Conservation (phyloP, 805 yeast genomes). For the Candida rishiriensis region DNA sequence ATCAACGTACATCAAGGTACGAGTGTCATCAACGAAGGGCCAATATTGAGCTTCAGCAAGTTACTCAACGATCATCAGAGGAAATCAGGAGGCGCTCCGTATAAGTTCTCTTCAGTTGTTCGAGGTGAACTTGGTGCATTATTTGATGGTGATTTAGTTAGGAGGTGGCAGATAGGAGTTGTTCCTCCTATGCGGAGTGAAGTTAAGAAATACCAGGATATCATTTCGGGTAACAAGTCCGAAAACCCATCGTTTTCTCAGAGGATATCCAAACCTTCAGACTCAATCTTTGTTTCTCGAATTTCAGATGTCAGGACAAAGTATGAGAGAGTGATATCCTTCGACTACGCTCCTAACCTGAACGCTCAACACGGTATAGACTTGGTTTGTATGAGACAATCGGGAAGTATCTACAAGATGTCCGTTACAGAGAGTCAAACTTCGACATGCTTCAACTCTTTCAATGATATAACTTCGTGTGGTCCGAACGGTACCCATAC, state of each 20-base stretch:
- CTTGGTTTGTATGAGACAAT: conserved; percentile 83
- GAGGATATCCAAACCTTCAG: conserved; percentile 30
- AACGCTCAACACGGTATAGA: conserved; percentile 50
- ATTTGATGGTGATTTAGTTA: conserved; percentile 69
- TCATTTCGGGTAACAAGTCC: conserved; percentile 10
- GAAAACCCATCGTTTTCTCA: conserved; percentile 15
- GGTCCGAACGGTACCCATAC: conserved; percentile 55
- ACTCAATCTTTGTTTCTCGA: conserved; percentile 65
- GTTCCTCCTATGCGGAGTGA: conserved; percentile 37
- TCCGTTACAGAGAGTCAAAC: conserved; percentile 64
- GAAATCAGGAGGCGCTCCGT: conserved; percentile 58
- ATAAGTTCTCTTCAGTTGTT: conserved; percentile 61
- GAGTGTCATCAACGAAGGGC: conserved; percentile 40
- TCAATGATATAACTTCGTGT: conserved; percentile 57
- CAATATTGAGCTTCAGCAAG: conserved; percentile 56
- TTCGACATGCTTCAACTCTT: conserved; percentile 59
- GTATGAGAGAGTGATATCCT: conserved; percentile 77
- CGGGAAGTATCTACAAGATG: conserved; percentile 84
- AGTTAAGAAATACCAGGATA: conserved; percentile 17
- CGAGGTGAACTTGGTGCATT: conserved; percentile 74
- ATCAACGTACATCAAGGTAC: conserved; percentile 8
- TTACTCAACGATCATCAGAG: conserved; percentile 56
- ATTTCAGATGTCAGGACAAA: conserved; percentile 74
- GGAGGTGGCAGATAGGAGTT: conserved; percentile 75
- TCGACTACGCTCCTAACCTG: conserved; percentile 68